phyloP scores from a whole-genome alignment of 306 rosid species.

The Acacia melanoxylon region DNA sequence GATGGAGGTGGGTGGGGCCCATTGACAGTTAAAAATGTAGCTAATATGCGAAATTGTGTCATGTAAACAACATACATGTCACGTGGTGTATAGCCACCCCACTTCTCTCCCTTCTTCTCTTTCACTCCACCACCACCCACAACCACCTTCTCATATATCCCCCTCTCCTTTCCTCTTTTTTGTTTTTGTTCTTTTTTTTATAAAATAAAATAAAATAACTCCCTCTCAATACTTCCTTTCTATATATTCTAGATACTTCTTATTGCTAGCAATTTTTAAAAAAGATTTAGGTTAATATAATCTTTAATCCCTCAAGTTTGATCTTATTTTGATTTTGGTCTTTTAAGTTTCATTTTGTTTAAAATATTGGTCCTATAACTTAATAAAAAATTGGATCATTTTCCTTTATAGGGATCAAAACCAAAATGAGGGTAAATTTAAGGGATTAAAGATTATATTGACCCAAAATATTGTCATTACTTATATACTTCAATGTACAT shows the following conservation, averaged over 20 bases:
- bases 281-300: no score
- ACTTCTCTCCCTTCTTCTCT: conserved; percentile 38
- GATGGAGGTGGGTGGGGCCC: conserved; percentile 12
- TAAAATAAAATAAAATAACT: no score
- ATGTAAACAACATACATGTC: conserved; percentile 60
- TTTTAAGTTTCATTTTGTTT: no score
- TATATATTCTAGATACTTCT: background rate
- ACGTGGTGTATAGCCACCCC: conserved; percentile 37
- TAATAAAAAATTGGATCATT: no score
- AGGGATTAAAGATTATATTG: no score
- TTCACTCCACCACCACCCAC: conserved; percentile 52
- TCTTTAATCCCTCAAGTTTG: no score
- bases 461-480: no score
- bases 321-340: accelerated
- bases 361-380: no score
- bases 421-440: no score
- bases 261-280: background rate
- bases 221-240: no score
- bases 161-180: background rate
- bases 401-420: accelerated
- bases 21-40: conserved; percentile 36
- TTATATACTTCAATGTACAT: no score
- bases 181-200: no score
- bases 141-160: conserved; percentile 19
- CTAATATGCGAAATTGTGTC: conserved; percentile 50